Evolutionary conservation across 164 flowering plant genomes (phyloP).

Genomic region (Stephania japonica): DNA sequence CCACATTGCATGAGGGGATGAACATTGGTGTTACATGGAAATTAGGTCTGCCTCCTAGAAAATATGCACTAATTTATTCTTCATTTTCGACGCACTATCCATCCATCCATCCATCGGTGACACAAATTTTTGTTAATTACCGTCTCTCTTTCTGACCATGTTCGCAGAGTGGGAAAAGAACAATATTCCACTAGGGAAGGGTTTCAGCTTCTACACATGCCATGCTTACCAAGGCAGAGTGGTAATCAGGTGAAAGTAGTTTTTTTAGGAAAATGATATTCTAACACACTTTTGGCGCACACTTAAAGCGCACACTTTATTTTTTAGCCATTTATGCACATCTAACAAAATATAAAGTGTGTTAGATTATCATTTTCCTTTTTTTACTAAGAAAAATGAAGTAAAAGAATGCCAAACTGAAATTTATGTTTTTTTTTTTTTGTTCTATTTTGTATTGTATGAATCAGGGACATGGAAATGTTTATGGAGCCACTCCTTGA

Average conservation of each 20-base stretch:
- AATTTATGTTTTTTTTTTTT: no score
- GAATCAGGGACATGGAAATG: slow-evolving; percentile 19
- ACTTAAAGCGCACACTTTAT: no score
- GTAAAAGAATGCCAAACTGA: no score
- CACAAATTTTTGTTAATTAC: no score
- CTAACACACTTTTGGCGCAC: no score
- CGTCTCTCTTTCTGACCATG: neutral
- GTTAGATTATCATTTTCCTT: no score
- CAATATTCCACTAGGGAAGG: slow-evolving; percentile 44
- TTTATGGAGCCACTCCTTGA: slow-evolving; percentile 21
- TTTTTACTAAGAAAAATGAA: no score
- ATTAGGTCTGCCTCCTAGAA: slow-evolving; percentile 29
- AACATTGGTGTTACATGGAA: slow-evolving; percentile 49
- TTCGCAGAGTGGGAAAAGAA: slow-evolving; percentile 47
- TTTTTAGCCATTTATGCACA: no score
- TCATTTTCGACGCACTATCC: neutral
- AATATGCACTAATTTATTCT: neutral
- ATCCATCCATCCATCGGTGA: neutral
- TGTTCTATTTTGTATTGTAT: neutral
- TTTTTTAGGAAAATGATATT: neutral
- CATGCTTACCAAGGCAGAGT: slow-evolving; percentile 55
- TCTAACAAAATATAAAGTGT: no score
- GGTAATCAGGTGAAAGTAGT: slow-evolving; percentile 37
- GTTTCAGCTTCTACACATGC: slow-evolving; percentile 45
- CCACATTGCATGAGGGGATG: slow-evolving; percentile 50